Base-by-base conservation (phyloP, 345 rosid genomes). In the Tarenaya hassleriana region DNA sequence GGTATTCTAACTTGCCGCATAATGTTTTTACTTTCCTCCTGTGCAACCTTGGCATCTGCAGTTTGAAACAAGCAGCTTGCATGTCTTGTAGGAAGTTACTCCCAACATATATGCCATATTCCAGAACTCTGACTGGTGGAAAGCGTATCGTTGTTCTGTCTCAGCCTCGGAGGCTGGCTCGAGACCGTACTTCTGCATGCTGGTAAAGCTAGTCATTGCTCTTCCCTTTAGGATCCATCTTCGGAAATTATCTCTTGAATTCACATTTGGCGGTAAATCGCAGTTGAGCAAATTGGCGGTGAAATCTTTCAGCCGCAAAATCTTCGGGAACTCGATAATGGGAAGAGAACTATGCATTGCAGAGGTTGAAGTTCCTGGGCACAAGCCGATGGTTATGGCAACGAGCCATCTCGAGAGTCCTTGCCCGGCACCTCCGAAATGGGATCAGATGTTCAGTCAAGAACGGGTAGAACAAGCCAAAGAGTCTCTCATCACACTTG, bases 371-470 rank as follows among this genome's bases (percentile, higher is more conserved):
- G 71, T 74, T 33, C 63, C 43, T 13, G 90, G 77, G 16, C 69
- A 51, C 54, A 81, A 72, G 51, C 58, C 83, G 0, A 64, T 92
- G 41, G 73, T 83, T 60, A 62, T 92, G 49, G 95, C 95, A 42
- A 92, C 97, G 0, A 85, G 94, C 76, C 98, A 92, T 80, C 98
- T 92, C 0, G 98, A 92, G 71, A 92, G 98, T 61, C 97, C 98
- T 10, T 75, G 81, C 66, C 98, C 95, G 10, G 78, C 59, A 19
- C 97, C 98, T 24, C 97, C 98, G 13, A 88, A 70, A 44, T 92
- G 97, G 97, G 80, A 88, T 69, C 98, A 92, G 68, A 92, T 92
- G 98, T 92, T 41, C 72, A 88, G 98, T 73, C 69, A 73, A 68
- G 95, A 92, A 57, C 95, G 97, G 12, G 85, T 85, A 10, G 75